These are phyloP conservation scores for Chaetothyriales sp. DNA, from an alignment of 2,329 filamentous ascomycete species.

Conservation along the genomic window DNA sequence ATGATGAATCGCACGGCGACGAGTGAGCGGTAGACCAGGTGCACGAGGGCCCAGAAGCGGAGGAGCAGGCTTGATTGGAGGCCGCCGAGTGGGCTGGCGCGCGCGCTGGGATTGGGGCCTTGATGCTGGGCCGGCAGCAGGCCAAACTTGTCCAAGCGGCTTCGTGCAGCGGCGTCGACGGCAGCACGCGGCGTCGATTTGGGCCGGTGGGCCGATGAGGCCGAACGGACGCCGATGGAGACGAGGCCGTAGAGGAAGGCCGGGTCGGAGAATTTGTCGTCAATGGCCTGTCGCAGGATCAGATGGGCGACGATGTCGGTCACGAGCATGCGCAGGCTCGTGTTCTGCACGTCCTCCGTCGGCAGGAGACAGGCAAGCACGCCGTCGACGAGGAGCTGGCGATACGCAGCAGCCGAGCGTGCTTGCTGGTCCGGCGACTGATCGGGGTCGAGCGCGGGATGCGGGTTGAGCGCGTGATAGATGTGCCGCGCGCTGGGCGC, in stretches of 20 bases:
- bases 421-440: conserved; percentile 37
- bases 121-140: conserved; percentile 31
- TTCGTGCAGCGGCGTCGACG: conserved; percentile 21
- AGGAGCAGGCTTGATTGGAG: conserved; percentile 24
- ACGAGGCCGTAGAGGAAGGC: conserved; percentile 81
- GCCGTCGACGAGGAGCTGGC: conserved; percentile 74
- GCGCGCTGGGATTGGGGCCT: conserved; percentile 5
- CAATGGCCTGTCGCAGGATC: conserved; percentile 69
- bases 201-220: conserved; percentile 25
- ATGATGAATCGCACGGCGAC: conserved; percentile 53
- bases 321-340: conserved; percentile 68
- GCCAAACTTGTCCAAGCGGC: conserved; percentile 44
- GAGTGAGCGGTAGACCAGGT: conserved; percentile 39
- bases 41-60: conserved; percentile 40
- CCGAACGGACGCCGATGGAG: conserved; percentile 50
- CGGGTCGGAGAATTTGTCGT: conserved; percentile 68
- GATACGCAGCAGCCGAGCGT: conserved; percentile 69
- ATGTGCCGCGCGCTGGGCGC: conserved; percentile 50
- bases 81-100: conserved; percentile 9
- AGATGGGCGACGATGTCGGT: conserved; percentile 81
- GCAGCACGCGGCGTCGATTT: conserved; percentile 4
- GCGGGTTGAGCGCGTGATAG: conserved; percentile 72
- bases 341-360: conserved; percentile 82
- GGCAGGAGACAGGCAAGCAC: conserved; percentile 73
- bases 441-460: conserved; percentile 49